phyloP scores from a whole-genome alignment of 2,329 filamentous ascomycete species.

The Trichoderma koningiopsis region DNA sequence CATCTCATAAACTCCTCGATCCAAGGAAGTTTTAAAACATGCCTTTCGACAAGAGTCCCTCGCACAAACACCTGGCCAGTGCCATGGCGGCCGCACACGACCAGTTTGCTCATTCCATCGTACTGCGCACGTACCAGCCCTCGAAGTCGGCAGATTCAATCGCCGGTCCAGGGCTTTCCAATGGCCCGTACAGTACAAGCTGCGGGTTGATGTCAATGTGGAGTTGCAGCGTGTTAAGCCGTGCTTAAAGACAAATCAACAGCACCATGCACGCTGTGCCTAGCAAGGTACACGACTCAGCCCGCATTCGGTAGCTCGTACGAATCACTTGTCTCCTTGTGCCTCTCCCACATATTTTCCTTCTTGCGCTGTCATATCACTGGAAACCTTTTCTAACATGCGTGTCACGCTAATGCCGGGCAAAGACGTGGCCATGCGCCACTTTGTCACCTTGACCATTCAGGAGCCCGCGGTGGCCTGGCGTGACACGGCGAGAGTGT shows the following conservation, averaged over 20 bases:
- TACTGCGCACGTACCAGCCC: constrained; percentile 1
- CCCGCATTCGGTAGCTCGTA: constrained; percentile 18
- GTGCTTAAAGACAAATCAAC: neutral
- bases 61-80: neutral
- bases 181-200: neutral
- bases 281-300: constrained; percentile 16
- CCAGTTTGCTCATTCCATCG: neutral
- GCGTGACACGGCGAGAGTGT: constrained; percentile 5
- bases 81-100: constrained; percentile 10
- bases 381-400: neutral
- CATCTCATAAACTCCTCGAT: neutral
- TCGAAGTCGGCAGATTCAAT: neutral
- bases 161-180: neutral
- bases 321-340: neutral
- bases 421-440: constrained; percentile 21
- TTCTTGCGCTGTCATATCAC: neutral
- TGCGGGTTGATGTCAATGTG: constrained; percentile 14
- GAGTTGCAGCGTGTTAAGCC: neutral
- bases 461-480: neutral
- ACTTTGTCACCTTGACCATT: constrained; percentile 17
- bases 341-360: neutral
- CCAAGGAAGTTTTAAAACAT: neutral
- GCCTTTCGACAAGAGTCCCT: neutral
- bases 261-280: neutral
- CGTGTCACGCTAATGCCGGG: constrained; percentile 19